phyloP scores from a whole-genome alignment of 225 moss, liverwort and hornwort genomes.

The Ulota crispa region DNA sequence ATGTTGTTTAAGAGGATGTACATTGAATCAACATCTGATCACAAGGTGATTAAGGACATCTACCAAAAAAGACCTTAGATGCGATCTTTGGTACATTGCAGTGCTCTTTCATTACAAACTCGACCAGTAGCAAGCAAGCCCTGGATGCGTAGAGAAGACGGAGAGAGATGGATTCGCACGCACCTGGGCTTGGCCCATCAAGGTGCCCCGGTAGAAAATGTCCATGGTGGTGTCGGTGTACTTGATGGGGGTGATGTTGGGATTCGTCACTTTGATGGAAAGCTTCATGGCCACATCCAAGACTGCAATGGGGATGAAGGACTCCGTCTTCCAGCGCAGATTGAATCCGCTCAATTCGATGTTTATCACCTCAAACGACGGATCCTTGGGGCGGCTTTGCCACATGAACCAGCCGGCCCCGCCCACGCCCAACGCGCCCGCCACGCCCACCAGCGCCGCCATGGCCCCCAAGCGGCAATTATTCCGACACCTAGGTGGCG shows the following conservation, averaged over 20 bases:
- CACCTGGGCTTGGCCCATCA: slow-evolving; percentile 84
- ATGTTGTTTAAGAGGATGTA: no score
- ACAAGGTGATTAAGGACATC: no score
- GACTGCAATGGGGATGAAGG: slow-evolving; percentile 70
- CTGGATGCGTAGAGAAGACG: background rate
- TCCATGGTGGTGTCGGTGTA: slow-evolving; percentile 93
- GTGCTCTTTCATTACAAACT: background rate
- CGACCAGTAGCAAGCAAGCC: no score
- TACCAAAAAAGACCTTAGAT: no score
- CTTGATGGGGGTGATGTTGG: slow-evolving; percentile 80
- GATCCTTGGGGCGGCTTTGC: slow-evolving; percentile 73
- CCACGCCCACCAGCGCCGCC: slow-evolving; percentile 59
- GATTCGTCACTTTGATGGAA: slow-evolving; percentile 78
- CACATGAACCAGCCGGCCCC: slow-evolving; percentile 57
- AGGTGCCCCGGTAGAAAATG: slow-evolving; percentile 70
- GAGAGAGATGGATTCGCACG: background rate
- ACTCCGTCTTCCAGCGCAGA: slow-evolving; percentile 65
- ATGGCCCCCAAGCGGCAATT: slow-evolving; percentile 16
- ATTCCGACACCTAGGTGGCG: background rate
- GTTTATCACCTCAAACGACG: slow-evolving; percentile 64
- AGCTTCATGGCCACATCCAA: slow-evolving; percentile 78
- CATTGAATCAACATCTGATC: no score
- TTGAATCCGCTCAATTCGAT: slow-evolving; percentile 82
- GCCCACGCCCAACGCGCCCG: slow-evolving; percentile 51
- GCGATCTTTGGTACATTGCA: background rate